Conservation (phyloP, 2,329 filamentous ascomycete species). For the Colletotrichum simmondsii region DNA sequence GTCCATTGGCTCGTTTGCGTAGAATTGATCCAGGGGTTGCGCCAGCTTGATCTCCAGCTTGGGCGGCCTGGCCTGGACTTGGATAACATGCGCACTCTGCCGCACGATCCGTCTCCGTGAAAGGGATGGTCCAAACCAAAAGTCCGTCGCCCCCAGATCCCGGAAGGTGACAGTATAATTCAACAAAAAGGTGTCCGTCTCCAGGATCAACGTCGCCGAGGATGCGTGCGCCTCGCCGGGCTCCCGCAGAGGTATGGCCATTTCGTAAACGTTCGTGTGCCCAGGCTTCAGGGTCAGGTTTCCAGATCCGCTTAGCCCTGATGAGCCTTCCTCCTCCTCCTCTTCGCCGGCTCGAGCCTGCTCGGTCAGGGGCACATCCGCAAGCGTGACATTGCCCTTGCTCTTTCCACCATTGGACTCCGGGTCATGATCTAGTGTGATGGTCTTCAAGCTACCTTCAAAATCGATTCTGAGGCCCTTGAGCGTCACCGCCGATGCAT, state of each 20-base stretch:
- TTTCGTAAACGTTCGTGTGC: conserved; percentile 75
- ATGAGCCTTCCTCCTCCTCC: conserved; percentile 43
- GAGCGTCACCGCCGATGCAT: conserved; percentile 63
- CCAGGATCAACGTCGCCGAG: conserved; percentile 71
- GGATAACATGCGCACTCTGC: conserved; percentile 66
- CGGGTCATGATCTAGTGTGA: conserved; percentile 60
- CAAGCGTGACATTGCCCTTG: conserved; percentile 39
- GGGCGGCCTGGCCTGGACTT: conserved; percentile 87
- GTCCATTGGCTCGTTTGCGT: conserved; percentile 81
- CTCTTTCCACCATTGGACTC: conserved; percentile 21
- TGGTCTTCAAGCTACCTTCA: conserved; percentile 65
- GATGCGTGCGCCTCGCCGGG: conserved; percentile 79
- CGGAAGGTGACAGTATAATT: conserved; percentile 70
- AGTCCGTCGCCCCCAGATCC: conserved; percentile 51
- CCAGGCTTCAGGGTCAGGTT: conserved; percentile 75
- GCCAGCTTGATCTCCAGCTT: conserved; percentile 83
- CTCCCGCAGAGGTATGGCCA: conserved; percentile 81
- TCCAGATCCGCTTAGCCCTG: conserved; percentile 39
- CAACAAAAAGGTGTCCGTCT: conserved; percentile 73
- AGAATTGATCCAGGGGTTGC: conserved; percentile 77
- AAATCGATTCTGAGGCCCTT: conserved; percentile 65
- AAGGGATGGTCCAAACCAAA: conserved; percentile 62
- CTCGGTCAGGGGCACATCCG: conserved; percentile 41
- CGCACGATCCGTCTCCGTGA: conserved; percentile 59
- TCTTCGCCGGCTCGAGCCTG: not conserved